These are phyloP conservation scores for Pseudogymnoascus sp. DNA, from an alignment of 2,329 filamentous ascomycete genomes.

Conservation along the genomic window DNA sequence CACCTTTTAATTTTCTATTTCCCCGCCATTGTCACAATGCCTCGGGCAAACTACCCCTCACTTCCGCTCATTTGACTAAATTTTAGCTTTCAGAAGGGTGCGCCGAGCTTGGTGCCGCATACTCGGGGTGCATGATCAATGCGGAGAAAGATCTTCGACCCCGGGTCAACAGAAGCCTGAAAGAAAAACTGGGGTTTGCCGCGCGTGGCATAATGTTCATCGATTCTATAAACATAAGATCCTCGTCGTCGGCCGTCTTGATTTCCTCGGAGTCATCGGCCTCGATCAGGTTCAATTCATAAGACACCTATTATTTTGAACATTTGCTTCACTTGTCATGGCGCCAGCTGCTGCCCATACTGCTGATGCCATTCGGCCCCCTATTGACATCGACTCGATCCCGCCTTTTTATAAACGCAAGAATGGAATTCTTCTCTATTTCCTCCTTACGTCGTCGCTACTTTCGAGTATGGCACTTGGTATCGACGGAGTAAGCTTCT, in stretches of 20 bases:
- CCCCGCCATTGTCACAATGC: background rate
- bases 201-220: background rate
- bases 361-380: slow-evolving; percentile 19
- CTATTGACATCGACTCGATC: slow-evolving; percentile 20
- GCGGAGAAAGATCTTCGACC: background rate
- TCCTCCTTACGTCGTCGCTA: slow-evolving; percentile 36
- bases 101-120: background rate
- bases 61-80: background rate
- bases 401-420: slow-evolving; percentile 23
- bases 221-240: slow-evolving; percentile 6
- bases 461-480: slow-evolving; percentile 35
- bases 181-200: background rate
- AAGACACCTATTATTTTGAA: background rate
- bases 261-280: background rate
- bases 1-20: background rate
- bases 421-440: slow-evolving; percentile 37
- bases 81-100: background rate
- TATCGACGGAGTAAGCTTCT: slow-evolving; percentile 33
- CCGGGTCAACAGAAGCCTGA: background rate
- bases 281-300: background rate
- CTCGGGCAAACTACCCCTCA: background rate
- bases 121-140: slow-evolving; percentile 1
- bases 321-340: slow-evolving; percentile 15
- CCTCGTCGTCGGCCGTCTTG: slow-evolving; percentile 9
- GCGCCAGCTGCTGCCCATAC: slow-evolving; percentile 23